These are phyloP conservation scores for Rhodotorula sp. DNA, from an alignment of 1,284 basidiomycete genomes.

Conservation along the genomic window DNA sequence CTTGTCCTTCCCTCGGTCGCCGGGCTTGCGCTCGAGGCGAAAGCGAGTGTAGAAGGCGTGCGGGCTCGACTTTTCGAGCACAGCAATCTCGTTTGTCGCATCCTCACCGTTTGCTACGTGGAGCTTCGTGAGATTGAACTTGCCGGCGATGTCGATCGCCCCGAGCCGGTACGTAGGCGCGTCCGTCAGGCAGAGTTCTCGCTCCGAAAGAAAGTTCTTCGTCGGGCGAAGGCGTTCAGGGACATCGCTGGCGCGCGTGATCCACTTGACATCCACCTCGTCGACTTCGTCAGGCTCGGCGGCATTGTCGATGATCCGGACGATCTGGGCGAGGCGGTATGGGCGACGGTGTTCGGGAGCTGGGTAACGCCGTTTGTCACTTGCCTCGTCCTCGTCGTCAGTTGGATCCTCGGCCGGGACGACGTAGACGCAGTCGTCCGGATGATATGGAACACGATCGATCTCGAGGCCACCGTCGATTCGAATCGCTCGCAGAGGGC, in stretches of 20 bases:
- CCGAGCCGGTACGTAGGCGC: background rate
- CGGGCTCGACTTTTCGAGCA: too few species aligned
- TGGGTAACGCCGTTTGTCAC: too few species aligned
- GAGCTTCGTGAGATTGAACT: background rate
- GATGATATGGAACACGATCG: conserved; percentile 1
- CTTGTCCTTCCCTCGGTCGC: too few species aligned
- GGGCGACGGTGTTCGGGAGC: background rate
- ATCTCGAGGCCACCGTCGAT: background rate
- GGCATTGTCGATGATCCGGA: background rate
- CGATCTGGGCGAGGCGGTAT: conserved; percentile 10
- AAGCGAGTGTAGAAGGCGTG: too few species aligned
- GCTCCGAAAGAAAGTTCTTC: background rate
- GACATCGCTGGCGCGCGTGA: background rate
- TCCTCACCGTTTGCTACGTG: background rate
- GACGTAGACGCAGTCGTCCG: conserved; percentile 1
- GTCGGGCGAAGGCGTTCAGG: too few species aligned
- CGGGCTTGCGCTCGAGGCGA: too few species aligned
- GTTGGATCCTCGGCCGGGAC: background rate
- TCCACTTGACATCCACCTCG: conserved; percentile 3
- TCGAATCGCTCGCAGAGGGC: too few species aligned
- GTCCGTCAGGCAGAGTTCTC: conserved; percentile 1
- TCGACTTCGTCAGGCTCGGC: background rate
- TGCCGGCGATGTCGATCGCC: background rate
- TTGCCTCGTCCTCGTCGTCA: too few species aligned
- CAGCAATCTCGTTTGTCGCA: too few species aligned